Percentiles rank a stretch among this genome's conserved stretches.
Conservation (phyloP, 2,329 filamentous ascomycete species). For the Alternaria sp. region DNA sequence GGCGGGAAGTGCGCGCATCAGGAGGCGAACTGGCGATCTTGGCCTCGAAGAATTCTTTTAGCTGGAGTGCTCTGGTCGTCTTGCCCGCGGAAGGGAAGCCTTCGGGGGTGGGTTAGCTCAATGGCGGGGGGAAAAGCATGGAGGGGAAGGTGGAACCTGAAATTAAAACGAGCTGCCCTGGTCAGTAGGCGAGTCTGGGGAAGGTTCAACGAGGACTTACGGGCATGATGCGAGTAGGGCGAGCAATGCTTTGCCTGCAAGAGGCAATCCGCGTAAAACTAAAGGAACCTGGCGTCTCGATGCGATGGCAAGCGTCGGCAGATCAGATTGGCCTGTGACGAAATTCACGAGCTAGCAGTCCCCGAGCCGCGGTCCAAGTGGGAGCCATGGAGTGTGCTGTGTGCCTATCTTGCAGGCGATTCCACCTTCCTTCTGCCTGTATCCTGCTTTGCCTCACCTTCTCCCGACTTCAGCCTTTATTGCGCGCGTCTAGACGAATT, state of each 20-base stretch:
- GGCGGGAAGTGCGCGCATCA: conserved; percentile 54
- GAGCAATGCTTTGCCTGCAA: conserved; percentile 3
- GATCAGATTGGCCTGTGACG: conserved; percentile 22
- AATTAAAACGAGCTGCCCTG: conserved; percentile 63
- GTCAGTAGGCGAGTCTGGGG: conserved; percentile 23
- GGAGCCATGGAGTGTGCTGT: conserved; percentile 5
- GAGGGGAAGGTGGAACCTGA: conserved; percentile 45
- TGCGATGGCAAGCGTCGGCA: conserved; percentile 25
- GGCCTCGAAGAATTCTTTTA: conserved; percentile 67
- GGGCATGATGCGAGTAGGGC: conserved; percentile 27
- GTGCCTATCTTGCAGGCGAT: conserved; percentile 6
- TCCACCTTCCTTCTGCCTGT: conserved; percentile 8
- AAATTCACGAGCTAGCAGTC: conserved; percentile 19
- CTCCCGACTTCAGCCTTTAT: conserved; percentile 16
- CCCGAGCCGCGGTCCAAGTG: conserved; percentile 28
- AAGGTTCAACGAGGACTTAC: conserved; percentile 27
- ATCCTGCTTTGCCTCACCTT: conserved; percentile 2
- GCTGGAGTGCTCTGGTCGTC: conserved; percentile 66
- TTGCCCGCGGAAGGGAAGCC: conserved; percentile 70
- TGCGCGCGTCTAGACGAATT: conserved; percentile 4
- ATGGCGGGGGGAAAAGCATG: conserved; percentile 1
- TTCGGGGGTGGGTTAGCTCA: conserved; percentile 62
- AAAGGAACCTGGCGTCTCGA: conserved; percentile 16
- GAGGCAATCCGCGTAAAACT: conserved; percentile 6
- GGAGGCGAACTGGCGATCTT: conserved; percentile 59